phyloP scores from a whole-genome alignment of 805 yeast species.

The Priceomyces fermenticarens region DNA sequence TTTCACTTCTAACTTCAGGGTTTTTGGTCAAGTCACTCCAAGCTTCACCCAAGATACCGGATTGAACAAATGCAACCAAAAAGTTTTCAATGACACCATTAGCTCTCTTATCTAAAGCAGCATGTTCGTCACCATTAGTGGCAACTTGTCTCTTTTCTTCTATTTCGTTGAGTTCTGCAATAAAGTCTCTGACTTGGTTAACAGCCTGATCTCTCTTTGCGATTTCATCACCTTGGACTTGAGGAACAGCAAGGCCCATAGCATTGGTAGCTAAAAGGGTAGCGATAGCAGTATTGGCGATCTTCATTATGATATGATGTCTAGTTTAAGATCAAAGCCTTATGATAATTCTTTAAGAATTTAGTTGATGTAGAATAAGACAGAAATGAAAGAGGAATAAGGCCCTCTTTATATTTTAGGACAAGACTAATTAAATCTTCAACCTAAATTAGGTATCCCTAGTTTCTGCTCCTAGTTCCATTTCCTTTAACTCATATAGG shows the following conservation, averaged over 20 bases:
- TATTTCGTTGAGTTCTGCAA: constrained; percentile 27
- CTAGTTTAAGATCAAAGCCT: neutral
- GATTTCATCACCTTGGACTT: constrained; percentile 17
- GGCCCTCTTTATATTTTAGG: neutral
- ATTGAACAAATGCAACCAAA: constrained; percentile 31
- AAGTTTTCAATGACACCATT: constrained; percentile 34
- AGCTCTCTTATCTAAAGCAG: constrained; percentile 31
- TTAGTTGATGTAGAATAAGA: neutral
- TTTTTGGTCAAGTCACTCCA: constrained; percentile 34
- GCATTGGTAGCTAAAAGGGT: constrained; percentile 39
- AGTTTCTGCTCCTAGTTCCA: neutral
- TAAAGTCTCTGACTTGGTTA: too few species aligned
- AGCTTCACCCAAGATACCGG: constrained; percentile 37
- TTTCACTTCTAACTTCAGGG: constrained; percentile 22
- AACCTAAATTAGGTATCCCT: neutral
- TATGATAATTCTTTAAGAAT: neutral
- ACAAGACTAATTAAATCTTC: neutral
- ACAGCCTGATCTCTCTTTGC: constrained; percentile 31
- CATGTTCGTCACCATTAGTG: constrained; percentile 24
- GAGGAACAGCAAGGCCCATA: constrained; percentile 35
- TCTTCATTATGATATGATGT: constrained; percentile 29
- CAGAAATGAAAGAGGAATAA: neutral
- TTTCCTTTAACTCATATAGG: constrained; percentile 6
- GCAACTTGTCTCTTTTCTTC: constrained; percentile 34
- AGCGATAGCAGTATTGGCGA: constrained; percentile 35